Conservation (phyloP, 495 filamentous ascomycete genomes). For the Penicillium longicatenatum region DNA sequence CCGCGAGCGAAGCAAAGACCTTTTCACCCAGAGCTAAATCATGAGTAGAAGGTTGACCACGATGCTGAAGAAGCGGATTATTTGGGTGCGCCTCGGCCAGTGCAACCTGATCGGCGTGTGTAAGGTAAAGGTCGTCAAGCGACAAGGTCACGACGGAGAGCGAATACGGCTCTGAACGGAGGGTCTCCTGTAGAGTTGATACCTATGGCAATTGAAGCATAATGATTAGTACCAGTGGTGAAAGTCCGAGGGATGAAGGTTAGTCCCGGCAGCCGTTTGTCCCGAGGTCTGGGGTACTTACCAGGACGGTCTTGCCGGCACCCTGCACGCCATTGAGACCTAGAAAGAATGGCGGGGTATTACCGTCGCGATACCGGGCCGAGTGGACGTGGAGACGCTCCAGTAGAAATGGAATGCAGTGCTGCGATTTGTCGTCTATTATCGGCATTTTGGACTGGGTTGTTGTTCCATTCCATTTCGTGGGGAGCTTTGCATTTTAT, state of each 20-base stretch:
- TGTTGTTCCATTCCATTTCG: background rate
- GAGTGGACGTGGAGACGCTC: conserved; percentile 59
- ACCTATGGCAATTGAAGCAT: conserved; percentile 44
- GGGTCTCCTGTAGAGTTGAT: conserved; percentile 63
- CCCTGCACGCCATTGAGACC: conserved; percentile 75
- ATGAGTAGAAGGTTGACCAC: conserved; percentile 87
- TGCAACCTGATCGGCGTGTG: conserved; percentile 67
- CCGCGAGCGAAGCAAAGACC: conserved; percentile 63
- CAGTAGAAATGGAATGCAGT: conserved; percentile 85
- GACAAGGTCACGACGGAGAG: conserved; percentile 76
- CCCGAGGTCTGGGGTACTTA: conserved; percentile 34
- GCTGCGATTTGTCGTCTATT: conserved; percentile 82
- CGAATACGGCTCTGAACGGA: conserved; percentile 64
- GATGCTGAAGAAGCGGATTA: conserved; percentile 78
- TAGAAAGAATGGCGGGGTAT: conserved; percentile 59
- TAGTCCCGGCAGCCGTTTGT: background rate
- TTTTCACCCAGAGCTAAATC: conserved; percentile 65
- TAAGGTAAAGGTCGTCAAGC: conserved; percentile 90
- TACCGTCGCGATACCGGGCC: conserved; percentile 32
- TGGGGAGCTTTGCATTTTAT: conserved; percentile 4
- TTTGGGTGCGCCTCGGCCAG: conserved; percentile 62
- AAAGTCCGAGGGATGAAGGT: background rate
- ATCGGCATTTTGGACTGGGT: conserved; percentile 37
- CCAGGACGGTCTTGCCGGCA: conserved; percentile 88
- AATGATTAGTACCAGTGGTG: background rate